Conservation (phyloP, 371 early-diverging fungal genomes). For the Syncephalis fuscata region DNA sequence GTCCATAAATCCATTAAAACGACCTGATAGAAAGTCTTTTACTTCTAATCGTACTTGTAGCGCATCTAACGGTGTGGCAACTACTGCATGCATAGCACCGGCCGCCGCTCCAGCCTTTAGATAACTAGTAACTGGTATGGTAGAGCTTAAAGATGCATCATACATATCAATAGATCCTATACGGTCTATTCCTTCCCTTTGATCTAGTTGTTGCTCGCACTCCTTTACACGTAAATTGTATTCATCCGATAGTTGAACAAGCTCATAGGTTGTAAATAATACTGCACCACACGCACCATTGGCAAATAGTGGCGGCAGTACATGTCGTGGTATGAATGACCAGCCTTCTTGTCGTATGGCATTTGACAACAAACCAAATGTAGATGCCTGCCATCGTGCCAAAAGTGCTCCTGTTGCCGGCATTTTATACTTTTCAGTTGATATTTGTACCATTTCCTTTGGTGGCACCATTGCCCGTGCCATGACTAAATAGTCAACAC, state of each 20-base stretch:
- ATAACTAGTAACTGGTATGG: neutral
- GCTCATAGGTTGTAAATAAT: constrained; percentile 30
- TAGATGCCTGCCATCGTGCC: neutral
- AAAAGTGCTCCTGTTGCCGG: neutral
- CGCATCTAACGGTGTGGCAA: constrained; percentile 60
- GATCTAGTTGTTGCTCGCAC: too few species aligned
- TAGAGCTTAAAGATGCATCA: neutral
- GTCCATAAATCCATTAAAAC: constrained; percentile 43
- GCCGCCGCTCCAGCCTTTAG: constrained; percentile 50
- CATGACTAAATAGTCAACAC: constrained; percentile 63
- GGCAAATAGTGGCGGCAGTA: constrained; percentile 53
- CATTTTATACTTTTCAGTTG: too few species aligned
- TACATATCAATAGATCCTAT: neutral
- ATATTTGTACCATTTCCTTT: constrained; percentile 4
- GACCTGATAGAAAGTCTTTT: constrained; percentile 51
- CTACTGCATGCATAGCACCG: constrained; percentile 52
- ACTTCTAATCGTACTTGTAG: constrained; percentile 58
- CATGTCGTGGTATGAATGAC: constrained; percentile 43
- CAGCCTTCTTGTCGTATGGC: constrained; percentile 21
- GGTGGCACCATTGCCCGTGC: constrained; percentile 52
- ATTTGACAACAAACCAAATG: neutral
- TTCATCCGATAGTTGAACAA: constrained; percentile 18
- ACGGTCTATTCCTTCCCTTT: too few species aligned
- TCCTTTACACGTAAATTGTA: constrained; percentile 14
- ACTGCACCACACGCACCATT: constrained; percentile 59